A percentile compares a stretch with the other conserved stretches of the same genome.
Conservation (phyloP, 352 stramenopile species). For the Phytophthora brassicae region DNA sequence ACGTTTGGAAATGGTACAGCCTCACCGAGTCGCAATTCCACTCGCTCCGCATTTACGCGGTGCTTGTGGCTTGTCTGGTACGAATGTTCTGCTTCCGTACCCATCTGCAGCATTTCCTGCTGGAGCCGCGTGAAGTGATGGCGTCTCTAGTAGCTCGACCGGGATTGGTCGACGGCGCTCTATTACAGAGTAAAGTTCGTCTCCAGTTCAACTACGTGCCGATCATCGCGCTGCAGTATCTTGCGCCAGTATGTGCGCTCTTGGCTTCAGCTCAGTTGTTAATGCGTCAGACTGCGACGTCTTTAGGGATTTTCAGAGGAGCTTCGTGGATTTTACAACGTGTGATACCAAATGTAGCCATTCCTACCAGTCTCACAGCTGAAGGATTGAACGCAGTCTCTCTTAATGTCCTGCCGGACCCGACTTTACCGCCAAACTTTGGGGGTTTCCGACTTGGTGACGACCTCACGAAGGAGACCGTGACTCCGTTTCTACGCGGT, state of each 20-base stretch:
- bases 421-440: slow-evolving; percentile 41
- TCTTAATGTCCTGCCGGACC: slow-evolving; percentile 42
- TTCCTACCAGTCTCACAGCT: slow-evolving; percentile 18
- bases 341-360: slow-evolving; percentile 14
- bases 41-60: slow-evolving; percentile 49
- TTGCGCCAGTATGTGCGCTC: slow-evolving; percentile 53
- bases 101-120: slow-evolving; percentile 77
- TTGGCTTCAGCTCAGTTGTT: slow-evolving; percentile 52
- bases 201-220: slow-evolving; percentile 85
- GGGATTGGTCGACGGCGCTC: slow-evolving; percentile 53
- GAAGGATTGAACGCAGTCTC: slow-evolving; percentile 17
- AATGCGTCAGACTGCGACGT: slow-evolving; percentile 54
- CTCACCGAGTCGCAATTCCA: slow-evolving; percentile 64
- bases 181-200: slow-evolving; percentile 70
- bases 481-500: slow-evolving; percentile 60
- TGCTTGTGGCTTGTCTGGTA: slow-evolving; percentile 48
- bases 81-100: slow-evolving; percentile 58
- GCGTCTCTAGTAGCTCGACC: slow-evolving; percentile 53
- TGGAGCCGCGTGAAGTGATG: slow-evolving; percentile 74
- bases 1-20: slow-evolving; percentile 38
- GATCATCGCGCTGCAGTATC: slow-evolving; percentile 78
- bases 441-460: slow-evolving; percentile 60
- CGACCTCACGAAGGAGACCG: slow-evolving; percentile 44
- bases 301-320: slow-evolving; percentile 44
- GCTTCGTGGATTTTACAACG: slow-evolving; percentile 34